Conservation (phyloP, 2,329 filamentous ascomycete genomes). For the Colletotrichum caudatum region DNA sequence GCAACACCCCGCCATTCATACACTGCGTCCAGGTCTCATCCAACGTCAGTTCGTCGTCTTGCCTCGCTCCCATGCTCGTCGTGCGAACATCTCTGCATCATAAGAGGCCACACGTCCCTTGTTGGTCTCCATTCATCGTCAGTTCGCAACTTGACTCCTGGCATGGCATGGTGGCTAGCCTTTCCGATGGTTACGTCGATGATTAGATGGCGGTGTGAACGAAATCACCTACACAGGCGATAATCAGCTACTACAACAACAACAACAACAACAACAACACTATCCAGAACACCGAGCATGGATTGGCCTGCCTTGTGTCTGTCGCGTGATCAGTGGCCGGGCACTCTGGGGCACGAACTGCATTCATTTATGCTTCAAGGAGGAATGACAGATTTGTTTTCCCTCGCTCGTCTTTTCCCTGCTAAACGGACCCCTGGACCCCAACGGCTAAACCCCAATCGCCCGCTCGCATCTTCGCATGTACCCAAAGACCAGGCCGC, state of each 20-base stretch:
- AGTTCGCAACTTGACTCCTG: conserved; percentile 12
- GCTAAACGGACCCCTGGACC: conserved; percentile 37
- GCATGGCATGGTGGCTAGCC: conserved; percentile 17
- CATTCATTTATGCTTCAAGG: conserved; percentile 34
- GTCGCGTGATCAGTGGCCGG: conserved; percentile 25
- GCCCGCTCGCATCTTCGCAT: conserved; percentile 34
- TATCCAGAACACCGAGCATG: conserved; percentile 31
- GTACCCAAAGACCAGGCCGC: conserved; percentile 33
- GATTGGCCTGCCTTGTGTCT: conserved; percentile 27
- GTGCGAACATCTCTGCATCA: conserved; percentile 19
- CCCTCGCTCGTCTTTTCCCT: conserved; percentile 11
- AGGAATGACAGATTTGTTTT: conserved; percentile 13
- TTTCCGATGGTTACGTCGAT: neutral
- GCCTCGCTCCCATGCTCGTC: neutral
- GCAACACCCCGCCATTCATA: conserved; percentile 21
- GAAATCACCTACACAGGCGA: conserved; percentile 13
- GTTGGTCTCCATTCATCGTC: conserved; percentile 11
- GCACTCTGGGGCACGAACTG: conserved; percentile 13
- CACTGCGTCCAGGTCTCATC: conserved; percentile 1
- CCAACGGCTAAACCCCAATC: conserved; percentile 36
- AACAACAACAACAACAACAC: conserved; percentile 4
- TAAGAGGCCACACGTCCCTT: conserved; percentile 19
- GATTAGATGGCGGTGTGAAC: conserved; percentile 36
- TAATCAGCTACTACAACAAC: conserved; percentile 1
- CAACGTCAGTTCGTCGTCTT: conserved; percentile 1